These are phyloP conservation scores for Hawksworthiomyces lignivorus DNA, from an alignment of 2,329 filamentous ascomycete genomes.

Conservation along the genomic window DNA sequence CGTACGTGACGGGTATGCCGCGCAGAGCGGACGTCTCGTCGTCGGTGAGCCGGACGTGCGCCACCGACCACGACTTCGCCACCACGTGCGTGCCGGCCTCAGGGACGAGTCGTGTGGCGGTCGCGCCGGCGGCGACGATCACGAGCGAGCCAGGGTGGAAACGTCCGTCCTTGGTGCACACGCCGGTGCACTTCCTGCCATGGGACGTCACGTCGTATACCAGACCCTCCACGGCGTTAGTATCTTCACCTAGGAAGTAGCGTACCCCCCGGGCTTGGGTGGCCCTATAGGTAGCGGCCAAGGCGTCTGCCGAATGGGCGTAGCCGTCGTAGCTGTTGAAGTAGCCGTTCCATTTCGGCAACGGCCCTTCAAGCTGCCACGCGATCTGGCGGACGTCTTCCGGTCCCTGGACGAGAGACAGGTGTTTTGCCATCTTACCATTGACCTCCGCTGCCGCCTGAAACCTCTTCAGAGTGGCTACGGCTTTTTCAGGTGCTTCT, in stretches of 20 bases:
- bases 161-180: too few relatives aligned
- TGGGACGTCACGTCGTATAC: conserved; percentile 27
- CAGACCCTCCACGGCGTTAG: conserved; percentile 29
- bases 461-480: too few relatives aligned
- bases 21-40: conserved; percentile 44
- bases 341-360: conserved; percentile 50
- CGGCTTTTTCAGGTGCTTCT: too few relatives aligned
- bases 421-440: too few relatives aligned
- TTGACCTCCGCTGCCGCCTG: too few relatives aligned
- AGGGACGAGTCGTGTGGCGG: conserved; percentile 33
- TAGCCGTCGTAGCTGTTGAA: conserved; percentile 50
- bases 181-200: too few relatives aligned
- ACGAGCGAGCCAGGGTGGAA: too few relatives aligned
- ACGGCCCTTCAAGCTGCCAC: conserved; percentile 34
- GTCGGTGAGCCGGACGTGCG: conserved; percentile 48
- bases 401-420: conserved; percentile 31
- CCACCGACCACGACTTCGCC: conserved; percentile 52
- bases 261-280: conserved; percentile 24
- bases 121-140: conserved; percentile 32
- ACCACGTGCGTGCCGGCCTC: conserved; percentile 40
- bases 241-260: conserved; percentile 30
- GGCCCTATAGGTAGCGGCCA: conserved; percentile 37
- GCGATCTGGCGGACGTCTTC: conserved; percentile 25
- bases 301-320: conserved; percentile 45
- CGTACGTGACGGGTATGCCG: conserved; percentile 52